Conservation (phyloP, 1,139 yeast genomes). For the Citeromyces siamensis region DNA sequence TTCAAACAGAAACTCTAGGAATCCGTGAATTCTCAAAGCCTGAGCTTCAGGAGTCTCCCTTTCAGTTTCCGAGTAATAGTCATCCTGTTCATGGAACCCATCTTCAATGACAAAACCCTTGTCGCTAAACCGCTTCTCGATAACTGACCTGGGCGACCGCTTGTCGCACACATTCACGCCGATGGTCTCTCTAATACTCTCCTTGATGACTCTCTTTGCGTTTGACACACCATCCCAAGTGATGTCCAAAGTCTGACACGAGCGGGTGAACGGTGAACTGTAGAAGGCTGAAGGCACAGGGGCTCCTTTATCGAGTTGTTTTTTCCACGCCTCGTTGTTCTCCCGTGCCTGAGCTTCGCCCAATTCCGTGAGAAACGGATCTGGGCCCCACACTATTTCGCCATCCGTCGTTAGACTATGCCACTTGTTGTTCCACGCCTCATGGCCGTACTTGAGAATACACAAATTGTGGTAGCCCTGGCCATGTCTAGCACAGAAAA, state of each 20-base stretch:
- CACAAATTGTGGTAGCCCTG: constrained; percentile 68
- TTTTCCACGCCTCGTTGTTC: constrained; percentile 30
- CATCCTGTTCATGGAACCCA: constrained; percentile 36
- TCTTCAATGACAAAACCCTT: constrained; percentile 30
- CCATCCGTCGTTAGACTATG: constrained; percentile 43
- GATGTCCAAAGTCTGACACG: constrained; percentile 39
- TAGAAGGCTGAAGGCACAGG: constrained; percentile 44
- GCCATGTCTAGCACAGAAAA: constrained; percentile 65
- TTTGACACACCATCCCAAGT: constrained; percentile 42
- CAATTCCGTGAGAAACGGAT: constrained; percentile 45
- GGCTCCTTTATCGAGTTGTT: constrained; percentile 31
- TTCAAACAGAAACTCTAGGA: constrained; percentile 38
- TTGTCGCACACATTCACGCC: constrained; percentile 62
- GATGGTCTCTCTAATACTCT: constrained; percentile 51
- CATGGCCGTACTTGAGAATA: constrained; percentile 39
- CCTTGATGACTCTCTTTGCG: constrained; percentile 28
- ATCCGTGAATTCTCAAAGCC: constrained; percentile 32
- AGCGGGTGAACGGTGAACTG: constrained; percentile 55
- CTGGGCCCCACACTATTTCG: constrained; percentile 53
- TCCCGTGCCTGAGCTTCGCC: constrained; percentile 36
- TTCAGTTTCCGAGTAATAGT: constrained; percentile 23
- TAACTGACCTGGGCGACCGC: constrained; percentile 29
- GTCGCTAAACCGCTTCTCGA: constrained; percentile 22
- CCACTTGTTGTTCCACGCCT: constrained; percentile 52
- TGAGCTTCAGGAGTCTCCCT: constrained; percentile 39